phyloP scores from a whole-genome alignment of 1,284 basidiomycete genomes.

The Ceratorhiza oryzae-sativae region DNA sequence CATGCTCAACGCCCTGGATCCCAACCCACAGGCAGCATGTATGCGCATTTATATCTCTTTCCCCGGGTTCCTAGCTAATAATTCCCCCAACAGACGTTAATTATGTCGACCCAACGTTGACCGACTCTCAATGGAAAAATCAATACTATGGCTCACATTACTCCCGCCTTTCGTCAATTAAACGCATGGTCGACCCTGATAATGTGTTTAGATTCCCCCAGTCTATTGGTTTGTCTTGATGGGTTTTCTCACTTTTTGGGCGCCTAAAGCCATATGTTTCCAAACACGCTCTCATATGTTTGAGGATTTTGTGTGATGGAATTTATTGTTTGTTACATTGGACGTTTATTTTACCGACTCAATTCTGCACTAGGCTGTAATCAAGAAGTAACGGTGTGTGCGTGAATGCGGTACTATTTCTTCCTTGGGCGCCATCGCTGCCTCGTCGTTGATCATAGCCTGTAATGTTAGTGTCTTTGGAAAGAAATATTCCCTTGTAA shows the following conservation, averaged over 20 bases:
- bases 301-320: too few species aligned
- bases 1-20: slow-evolving; percentile 40
- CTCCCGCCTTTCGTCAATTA: slow-evolving; percentile 39
- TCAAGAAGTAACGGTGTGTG: too few species aligned
- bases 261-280: too few species aligned
- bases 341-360: neutral
- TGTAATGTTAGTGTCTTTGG: too few species aligned
- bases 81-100: slow-evolving; percentile 39
- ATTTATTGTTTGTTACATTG: slow-evolving; percentile 2
- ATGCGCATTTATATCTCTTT: slow-evolving; percentile 2
- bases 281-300: too few species aligned
- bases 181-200: slow-evolving; percentile 40
- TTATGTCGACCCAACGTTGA: slow-evolving; percentile 43
- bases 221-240: slow-evolving; percentile 38
- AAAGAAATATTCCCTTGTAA: too few species aligned
- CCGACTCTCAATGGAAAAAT: slow-evolving; percentile 40
- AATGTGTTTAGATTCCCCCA: slow-evolving; percentile 44
- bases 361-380: neutral
- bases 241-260: neutral
- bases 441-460: neutral
- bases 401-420: too few species aligned
- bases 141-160: slow-evolving; percentile 42
- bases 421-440: too few species aligned
- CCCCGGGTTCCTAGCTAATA: neutral
- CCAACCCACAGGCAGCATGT: slow-evolving; percentile 41